phyloP scores from a whole-genome alignment of 164 flowering plant species.

The Nymphaea thermarum region DNA sequence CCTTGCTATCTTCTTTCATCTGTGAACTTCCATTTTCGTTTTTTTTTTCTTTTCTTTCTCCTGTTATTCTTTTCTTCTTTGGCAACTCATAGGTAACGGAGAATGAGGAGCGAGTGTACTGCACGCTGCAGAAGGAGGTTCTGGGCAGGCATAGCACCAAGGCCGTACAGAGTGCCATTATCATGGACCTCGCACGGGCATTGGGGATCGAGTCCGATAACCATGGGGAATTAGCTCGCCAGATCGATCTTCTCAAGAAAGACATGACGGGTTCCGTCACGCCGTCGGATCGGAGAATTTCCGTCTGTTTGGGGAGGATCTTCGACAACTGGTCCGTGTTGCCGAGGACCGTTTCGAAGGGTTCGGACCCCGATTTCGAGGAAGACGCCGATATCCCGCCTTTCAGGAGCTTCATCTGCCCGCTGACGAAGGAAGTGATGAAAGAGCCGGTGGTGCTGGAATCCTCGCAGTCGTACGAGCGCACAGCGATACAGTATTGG shows the following conservation, averaged over 20 bases:
- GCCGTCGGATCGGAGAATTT: slow-evolving; percentile 25
- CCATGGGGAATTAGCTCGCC: slow-evolving; percentile 23
- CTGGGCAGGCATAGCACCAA: slow-evolving; percentile 26
- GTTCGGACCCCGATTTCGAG: slow-evolving; percentile 22
- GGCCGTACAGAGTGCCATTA: slow-evolving; percentile 49
- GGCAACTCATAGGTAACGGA: slow-evolving; percentile 29
- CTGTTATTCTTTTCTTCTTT: not conserved
- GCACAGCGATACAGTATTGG: slow-evolving; percentile 48
- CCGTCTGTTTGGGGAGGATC: slow-evolving; percentile 28
- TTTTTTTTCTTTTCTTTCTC: not conserved
- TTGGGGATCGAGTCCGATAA: slow-evolving; percentile 30
- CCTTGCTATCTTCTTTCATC: not conserved
- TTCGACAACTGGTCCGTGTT: slow-evolving; percentile 23
- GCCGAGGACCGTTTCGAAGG: slow-evolving; percentile 8
- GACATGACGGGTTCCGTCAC: slow-evolving; percentile 26
- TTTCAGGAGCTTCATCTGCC: slow-evolving; percentile 50
- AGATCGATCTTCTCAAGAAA: slow-evolving; percentile 28
- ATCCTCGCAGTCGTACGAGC: slow-evolving; percentile 43
- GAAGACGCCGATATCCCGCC: slow-evolving; percentile 36
- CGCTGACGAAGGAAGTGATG: slow-evolving; percentile 59
- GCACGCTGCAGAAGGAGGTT: slow-evolving; percentile 31
- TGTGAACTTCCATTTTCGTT: not conserved
- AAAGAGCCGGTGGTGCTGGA: slow-evolving; percentile 50
- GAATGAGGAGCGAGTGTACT: slow-evolving; percentile 40
- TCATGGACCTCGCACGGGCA: slow-evolving; percentile 54